phyloP scores from a whole-genome alignment of 768 basidiomycete genomes.

The Lentinus brumalis region DNA sequence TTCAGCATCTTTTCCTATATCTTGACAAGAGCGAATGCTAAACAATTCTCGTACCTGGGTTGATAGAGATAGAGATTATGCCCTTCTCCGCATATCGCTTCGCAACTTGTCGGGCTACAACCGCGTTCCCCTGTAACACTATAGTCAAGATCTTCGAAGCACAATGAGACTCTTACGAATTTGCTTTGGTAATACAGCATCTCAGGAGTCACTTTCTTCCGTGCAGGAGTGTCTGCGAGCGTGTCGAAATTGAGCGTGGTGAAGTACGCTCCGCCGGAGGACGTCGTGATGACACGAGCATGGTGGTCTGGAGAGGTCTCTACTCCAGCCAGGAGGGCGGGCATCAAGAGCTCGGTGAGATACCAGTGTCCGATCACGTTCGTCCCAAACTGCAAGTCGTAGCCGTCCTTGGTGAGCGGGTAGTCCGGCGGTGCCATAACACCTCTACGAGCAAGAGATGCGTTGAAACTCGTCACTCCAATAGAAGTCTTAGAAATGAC shows the following conservation, averaged over 20 bases:
- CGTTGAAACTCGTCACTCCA: neutral
- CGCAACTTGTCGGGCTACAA: constrained; percentile 48
- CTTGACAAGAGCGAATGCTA: too few species aligned
- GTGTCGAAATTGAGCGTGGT: constrained; percentile 41
- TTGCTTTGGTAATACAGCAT: constrained; percentile 41
- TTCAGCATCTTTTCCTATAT: constrained; percentile 19
- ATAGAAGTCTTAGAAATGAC: too few species aligned
- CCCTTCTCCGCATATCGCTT: constrained; percentile 47
- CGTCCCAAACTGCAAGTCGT: constrained; percentile 57
- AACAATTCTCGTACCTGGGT: constrained; percentile 41
- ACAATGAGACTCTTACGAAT: constrained; percentile 36
- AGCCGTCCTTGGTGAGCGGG: constrained; percentile 45
- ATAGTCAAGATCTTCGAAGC: neutral
- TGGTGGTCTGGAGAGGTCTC: constrained; percentile 44
- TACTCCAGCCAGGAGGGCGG: constrained; percentile 43
- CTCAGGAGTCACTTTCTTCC: constrained; percentile 17
- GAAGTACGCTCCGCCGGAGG: constrained; percentile 42
- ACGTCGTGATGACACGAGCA: constrained; percentile 49
- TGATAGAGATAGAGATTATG: constrained; percentile 45
- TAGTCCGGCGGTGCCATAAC: constrained; percentile 48
- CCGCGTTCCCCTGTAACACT: constrained; percentile 42
- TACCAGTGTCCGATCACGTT: constrained; percentile 48
- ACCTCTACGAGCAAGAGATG: constrained; percentile 36
- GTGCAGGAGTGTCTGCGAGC: constrained; percentile 29
- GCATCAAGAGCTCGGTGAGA: constrained; percentile 47